Evolutionary conservation across 2,329 filamentous ascomycete species (phyloP), one percentile per base, ranked within the genome.

Genomic region (Dryadomyces sulphureus): DNA sequence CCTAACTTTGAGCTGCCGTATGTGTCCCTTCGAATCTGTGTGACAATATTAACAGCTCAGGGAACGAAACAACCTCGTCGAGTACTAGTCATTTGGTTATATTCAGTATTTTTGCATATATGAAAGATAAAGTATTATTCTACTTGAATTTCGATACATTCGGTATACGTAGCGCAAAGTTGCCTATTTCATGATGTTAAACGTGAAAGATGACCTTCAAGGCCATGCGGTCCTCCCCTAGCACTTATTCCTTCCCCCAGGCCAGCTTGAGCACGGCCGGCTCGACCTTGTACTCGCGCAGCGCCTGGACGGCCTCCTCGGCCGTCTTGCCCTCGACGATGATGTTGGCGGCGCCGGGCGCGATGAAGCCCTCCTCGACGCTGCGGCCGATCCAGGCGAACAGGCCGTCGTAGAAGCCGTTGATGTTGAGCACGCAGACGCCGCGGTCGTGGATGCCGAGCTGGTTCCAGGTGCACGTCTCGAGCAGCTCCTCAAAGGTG

Each of bases 401-500:
- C 51, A 98, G 67, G 1, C 88, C 88, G 61, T 93, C 83, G 76
- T 89, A 98, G 64, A 94, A 96, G 0, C 88, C 87, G 46, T 89
- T 79, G 22, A 95, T 73, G 61, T 96, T 96, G 54, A 85, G 77
- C 42, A 95, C 67, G 45, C 90, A 79, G 40, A 96, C 79, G 4
- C 83, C 84, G 43, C 74, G 70, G 55, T 72, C 72, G 64, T 96
- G 92, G 53, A 98, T 96, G 1, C 92, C 90, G 43, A 98, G 66
- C 67, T 96, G 92, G 63, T 95, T 96, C 89, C 92, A 98, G 11
- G 86, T 93, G 22, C 79, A 80, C 2, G 86, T 78, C 67, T 93
- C 86, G 63, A 94, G 88, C 59, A 98, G 73, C 71, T 98, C 92
- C 67, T 98, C 92, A 60, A 96, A 74, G 2, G 92, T 98, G 19